Evolutionary conservation across 441 rosid genomes (phyloP).

Genomic region (Daphne laureola): DNA sequence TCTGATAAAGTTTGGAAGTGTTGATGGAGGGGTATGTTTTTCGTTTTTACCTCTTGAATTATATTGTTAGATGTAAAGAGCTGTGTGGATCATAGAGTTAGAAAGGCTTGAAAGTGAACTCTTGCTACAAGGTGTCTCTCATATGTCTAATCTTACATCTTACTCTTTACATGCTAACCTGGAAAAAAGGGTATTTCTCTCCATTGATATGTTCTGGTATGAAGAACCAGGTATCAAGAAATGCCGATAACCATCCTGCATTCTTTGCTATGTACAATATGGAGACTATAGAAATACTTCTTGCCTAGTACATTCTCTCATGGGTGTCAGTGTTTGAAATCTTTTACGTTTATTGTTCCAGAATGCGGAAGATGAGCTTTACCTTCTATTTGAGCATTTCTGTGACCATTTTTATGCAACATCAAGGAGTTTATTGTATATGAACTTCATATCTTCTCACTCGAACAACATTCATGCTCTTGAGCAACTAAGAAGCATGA

Average conservation of each 20-base stretch:
- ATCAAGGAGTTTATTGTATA: conserved; percentile 51
- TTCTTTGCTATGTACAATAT: conserved; percentile 94
- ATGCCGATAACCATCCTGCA: conserved; percentile 62
- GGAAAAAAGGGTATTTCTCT: neutral
- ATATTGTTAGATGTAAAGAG: no score
- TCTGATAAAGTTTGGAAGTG: conserved; percentile 87
- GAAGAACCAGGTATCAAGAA: conserved; percentile 55
- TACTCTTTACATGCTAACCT: no score
- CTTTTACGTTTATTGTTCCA: conserved; percentile 24
- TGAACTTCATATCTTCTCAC: conserved; percentile 86
- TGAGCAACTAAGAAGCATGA: conserved; percentile 66
- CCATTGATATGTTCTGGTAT: neutral
- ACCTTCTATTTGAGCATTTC: conserved; percentile 72
- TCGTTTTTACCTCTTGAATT: conserved; percentile 1
- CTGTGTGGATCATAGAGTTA: no score
- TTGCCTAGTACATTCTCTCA: neutral
- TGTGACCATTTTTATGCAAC: conserved; percentile 69
- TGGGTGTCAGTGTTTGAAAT: conserved; percentile 8
- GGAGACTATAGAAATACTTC: conserved; percentile 74
- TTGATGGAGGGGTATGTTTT: conserved; percentile 72
- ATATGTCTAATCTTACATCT: neutral
- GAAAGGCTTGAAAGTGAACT: neutral
- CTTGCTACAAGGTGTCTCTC: neutral
- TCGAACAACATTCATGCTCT: conserved; percentile 69
- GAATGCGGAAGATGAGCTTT: conserved; percentile 88